A percentile compares a stretch with the other conserved stretches of the same genome.
Conservation (phyloP, 805 yeast genomes). For the Metschnikowia kunwiensis region DNA sequence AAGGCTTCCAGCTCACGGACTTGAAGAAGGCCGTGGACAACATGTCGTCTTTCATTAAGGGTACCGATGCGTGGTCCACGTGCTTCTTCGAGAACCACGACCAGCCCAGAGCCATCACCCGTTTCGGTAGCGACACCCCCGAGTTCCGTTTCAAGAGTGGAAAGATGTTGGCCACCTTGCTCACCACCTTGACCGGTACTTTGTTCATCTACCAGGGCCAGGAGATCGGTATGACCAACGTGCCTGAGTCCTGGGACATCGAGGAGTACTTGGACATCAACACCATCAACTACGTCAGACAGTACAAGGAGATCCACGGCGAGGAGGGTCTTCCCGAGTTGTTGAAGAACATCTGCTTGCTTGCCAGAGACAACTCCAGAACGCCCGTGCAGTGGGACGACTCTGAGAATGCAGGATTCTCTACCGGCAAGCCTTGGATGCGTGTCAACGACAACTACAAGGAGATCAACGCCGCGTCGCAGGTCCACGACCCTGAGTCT, state of each 20-base stretch:
- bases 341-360: slow-evolving; percentile 31
- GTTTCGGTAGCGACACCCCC: slow-evolving; percentile 45
- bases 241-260: slow-evolving; percentile 45
- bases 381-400: slow-evolving; percentile 57
- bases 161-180: slow-evolving; percentile 47
- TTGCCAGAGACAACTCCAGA: slow-evolving; percentile 53
- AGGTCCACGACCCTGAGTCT: slow-evolving; percentile 44
- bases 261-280: slow-evolving; percentile 51
- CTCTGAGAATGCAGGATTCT: slow-evolving; percentile 45
- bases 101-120: slow-evolving; percentile 51
- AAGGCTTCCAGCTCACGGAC: slow-evolving; percentile 34
- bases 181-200: slow-evolving; percentile 50
- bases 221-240: slow-evolving; percentile 55
- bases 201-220: slow-evolving; percentile 59
- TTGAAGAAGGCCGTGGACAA: slow-evolving; percentile 39
- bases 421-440: slow-evolving; percentile 52
- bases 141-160: slow-evolving; percentile 39
- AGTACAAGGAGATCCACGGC: slow-evolving; percentile 26
- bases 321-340: slow-evolving; percentile 25
- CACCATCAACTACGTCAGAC: slow-evolving; percentile 40
- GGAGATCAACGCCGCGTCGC: slow-evolving; percentile 48
- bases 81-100: slow-evolving; percentile 58
- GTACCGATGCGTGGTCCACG: slow-evolving; percentile 57
- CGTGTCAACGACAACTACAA: slow-evolving; percentile 47
- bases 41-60: slow-evolving; percentile 40